Evolutionary conservation across 352 stramenopile genomes (phyloP).

Genomic region (Globisporangium perplexum): DNA sequence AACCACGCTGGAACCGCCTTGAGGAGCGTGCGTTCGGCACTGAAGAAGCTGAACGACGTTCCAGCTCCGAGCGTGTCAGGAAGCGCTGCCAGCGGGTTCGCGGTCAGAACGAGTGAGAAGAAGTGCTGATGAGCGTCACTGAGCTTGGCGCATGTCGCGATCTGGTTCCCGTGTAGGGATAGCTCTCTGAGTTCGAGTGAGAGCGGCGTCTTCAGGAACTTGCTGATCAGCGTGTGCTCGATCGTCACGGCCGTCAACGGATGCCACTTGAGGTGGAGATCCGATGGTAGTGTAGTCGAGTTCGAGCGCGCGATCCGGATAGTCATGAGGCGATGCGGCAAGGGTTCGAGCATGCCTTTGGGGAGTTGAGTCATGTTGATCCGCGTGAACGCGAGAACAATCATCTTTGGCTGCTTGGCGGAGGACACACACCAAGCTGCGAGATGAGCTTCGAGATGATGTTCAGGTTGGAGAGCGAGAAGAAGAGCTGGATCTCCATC

Average conservation of each 20-base stretch:
- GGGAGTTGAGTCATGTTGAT: slow-evolving; percentile 8
- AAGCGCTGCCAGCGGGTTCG: slow-evolving; percentile 3
- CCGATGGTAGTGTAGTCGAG: slow-evolving; percentile 9
- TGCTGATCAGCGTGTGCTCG: slow-evolving; percentile 13
- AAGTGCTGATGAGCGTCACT: not conserved
- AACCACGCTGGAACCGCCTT: not conserved
- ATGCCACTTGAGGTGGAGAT: slow-evolving; percentile 13
- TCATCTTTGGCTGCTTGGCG: slow-evolving; percentile 1
- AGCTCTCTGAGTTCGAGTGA: not conserved
- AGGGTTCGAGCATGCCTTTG: slow-evolving; percentile 1
- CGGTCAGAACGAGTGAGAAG: not conserved
- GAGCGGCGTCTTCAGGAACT: slow-evolving; percentile 1
- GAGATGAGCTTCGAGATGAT: slow-evolving; percentile 19
- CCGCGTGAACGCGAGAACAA: not conserved
- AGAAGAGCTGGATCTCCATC: slow-evolving; percentile 19
- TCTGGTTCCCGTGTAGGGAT: not conserved
- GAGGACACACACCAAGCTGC: slow-evolving; percentile 16
- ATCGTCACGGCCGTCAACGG: slow-evolving; percentile 14
- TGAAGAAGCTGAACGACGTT: not conserved
- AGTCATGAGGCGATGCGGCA: not conserved
- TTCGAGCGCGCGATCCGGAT: slow-evolving; percentile 21
- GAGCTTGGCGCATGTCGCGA: not conserved
- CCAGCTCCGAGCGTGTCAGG: not conserved
- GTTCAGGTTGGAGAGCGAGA: slow-evolving; percentile 12
- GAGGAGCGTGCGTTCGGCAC: not conserved